Base-by-base conservation (phyloP, 2,329 filamentous ascomycete genomes). In the Elsinoe australis region DNA sequence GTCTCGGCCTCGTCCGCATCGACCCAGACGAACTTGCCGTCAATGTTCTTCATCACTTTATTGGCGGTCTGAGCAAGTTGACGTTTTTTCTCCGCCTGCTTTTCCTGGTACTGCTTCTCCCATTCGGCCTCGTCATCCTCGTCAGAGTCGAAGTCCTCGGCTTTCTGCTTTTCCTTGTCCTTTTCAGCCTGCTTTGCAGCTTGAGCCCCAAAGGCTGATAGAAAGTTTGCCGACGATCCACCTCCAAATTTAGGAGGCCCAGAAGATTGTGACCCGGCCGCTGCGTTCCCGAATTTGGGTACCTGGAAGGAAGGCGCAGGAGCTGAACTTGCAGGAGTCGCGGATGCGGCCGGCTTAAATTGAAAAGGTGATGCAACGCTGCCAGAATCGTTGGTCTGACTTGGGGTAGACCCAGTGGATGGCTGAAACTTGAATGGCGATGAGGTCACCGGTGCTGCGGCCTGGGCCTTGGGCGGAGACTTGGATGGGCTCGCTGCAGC, bases 71-170 rank as follows among this genome's bases (percentile, higher is more conserved):
- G 61, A 32, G 65, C 65, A 34, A 71, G 56, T 52, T 69, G 63
- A 38, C 64, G 60, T 21, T 61, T 63, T 58, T 73, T 74, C 32
- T 67, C 66, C 21, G 63, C 65, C 53, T 71, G 68, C 54, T 69
- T 59, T 54, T 71, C 69, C 32, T 65, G 64, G 54, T 74, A 63
- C 49, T 63, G 61, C 47, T 67, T 65, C 49, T 72, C 68, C 67
- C 71, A 75, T 38, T 70, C 64, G 21, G 62, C 71, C 53, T 71
- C 68, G 34, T 74, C 69, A 33, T 74, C 71, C 47, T 73, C 70
- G 10, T 74, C 72, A 5, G 71, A 73, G 53, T 75, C 71, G 51
- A 70, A 73, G 17, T 74, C 70, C 44, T 73, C 70, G 3, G 64
- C 69, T 58, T 72, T 73, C 42, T 71, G 68, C 58, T 71, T 71